Percentiles rank a stretch among this genome's conserved stretches.
These are phyloP conservation scores for Camellia lanceoleosa DNA, from an alignment of 148 eudicot genomes.

Conservation along the genomic window DNA sequence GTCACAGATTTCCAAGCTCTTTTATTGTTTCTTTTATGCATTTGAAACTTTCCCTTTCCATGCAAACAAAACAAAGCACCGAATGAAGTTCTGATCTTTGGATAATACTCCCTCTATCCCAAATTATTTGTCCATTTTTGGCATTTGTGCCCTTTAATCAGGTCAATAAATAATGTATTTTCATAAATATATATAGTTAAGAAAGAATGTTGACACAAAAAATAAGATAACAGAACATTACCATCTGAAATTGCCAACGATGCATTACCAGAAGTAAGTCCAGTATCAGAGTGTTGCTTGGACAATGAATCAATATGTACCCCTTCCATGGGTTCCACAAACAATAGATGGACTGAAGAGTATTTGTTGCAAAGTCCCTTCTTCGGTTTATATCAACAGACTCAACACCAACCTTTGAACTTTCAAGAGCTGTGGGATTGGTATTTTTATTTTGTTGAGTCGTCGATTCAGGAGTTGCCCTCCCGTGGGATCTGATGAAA, in stretches of 20 bases:
- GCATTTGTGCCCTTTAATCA: too few relatives aligned
- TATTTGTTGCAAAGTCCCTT: background rate
- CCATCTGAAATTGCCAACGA: background rate
- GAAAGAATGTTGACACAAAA: too few relatives aligned
- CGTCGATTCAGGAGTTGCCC: background rate
- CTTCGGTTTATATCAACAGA: too few relatives aligned
- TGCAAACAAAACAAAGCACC: too few relatives aligned
- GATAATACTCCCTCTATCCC: too few relatives aligned
- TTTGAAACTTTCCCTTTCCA: too few relatives aligned
- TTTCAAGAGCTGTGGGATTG: background rate
- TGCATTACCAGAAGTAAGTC: background rate
- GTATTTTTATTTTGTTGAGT: background rate
- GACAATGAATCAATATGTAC: background rate
- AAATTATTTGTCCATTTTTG: too few relatives aligned
- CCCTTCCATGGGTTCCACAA: background rate
- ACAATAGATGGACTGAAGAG: background rate
- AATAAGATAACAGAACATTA: background rate
- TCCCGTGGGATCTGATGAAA: background rate
- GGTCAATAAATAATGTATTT: too few relatives aligned
- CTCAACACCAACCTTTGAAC: background rate
- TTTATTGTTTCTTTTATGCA: too few relatives aligned
- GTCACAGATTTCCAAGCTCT: too few relatives aligned
- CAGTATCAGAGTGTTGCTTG: conserved; percentile 6
- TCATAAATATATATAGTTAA: too few relatives aligned
- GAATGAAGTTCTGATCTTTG: too few relatives aligned